Percentiles rank a stretch among this genome's conserved stretches.
These are phyloP conservation scores for Dothideomycetes sp. DNA, from an alignment of 2,329 filamentous ascomycete genomes.

Conservation along the genomic window DNA sequence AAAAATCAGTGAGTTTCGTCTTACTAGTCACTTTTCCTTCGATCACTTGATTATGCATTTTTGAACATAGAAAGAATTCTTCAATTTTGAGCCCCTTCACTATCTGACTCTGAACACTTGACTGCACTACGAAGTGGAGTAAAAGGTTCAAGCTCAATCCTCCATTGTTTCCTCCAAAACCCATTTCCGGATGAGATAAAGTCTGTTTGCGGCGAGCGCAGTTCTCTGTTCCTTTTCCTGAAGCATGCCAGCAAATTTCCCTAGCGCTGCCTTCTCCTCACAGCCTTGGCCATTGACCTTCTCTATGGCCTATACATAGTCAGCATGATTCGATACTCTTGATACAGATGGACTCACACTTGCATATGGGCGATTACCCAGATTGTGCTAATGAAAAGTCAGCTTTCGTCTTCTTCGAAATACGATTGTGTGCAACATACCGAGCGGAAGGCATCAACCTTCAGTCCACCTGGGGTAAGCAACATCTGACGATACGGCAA, in stretches of 20 bases:
- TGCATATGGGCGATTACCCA: constrained; percentile 5
- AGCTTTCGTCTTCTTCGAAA: neutral
- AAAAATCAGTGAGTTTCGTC: constrained; percentile 3
- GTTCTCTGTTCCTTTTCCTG: neutral
- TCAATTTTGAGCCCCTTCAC: too few relatives aligned
- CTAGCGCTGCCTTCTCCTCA: neutral
- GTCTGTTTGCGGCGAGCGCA: constrained; percentile 4
- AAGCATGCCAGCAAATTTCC: constrained; percentile 1
- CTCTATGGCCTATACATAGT: neutral
- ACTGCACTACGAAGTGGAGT: too few relatives aligned
- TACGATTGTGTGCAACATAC: neutral
- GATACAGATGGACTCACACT: neutral
- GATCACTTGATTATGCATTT: too few relatives aligned
- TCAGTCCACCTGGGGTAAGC: neutral
- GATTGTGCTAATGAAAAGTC: constrained; percentile 1
- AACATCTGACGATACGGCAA: neutral
- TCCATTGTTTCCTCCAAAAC: neutral
- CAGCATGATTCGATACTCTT: neutral
- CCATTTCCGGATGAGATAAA: constrained; percentile 1
- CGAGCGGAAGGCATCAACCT: constrained; percentile 1
- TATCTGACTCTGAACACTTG: neutral
- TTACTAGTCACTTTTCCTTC: too few relatives aligned
- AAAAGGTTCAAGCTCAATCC: neutral
- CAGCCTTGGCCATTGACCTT: neutral
- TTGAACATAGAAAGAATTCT: too few relatives aligned